Evolutionary conservation across 148 eudicot species (phyloP), one percentile per base, ranked within the genome.

Genomic region (Amaranthus cruentus): DNA sequence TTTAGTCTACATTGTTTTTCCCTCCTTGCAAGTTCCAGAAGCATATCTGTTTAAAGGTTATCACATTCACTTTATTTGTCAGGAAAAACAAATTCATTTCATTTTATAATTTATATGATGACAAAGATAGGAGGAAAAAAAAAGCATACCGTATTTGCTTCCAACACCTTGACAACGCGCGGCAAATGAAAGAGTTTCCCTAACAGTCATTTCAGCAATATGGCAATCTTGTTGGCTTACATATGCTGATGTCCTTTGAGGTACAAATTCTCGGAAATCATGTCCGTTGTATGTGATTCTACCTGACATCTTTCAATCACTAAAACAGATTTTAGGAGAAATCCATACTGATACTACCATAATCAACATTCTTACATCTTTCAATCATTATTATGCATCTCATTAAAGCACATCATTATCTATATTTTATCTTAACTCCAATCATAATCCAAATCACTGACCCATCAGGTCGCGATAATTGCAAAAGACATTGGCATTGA

Each of bases 151-250:
- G 71, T 95, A 90, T 83, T 95, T 95, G 82, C 75, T 87, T 72
- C 96, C 97, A 78, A 92, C 97, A 70, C 99, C 99, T 77, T 90
- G 99, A 83, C 97, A 95, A 62, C 90, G 88, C 64, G 92, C 89
- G 46, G 99, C 89, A 77, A 95, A 87, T 66, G 88, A 92, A 77
- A 95, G 96, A 78, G 93, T 95, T 80, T 95, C 99, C 66, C 96
- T 85, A 38, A 95, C 99, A 54, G 99, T 95, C 97, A 95, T 92
- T 83, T 95, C 99, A 57, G 99, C 94, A 53, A 85, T 85, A 77
- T 95, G 96, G 86, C 94, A 88, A 83, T 95, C 99, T 70, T 95
- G 91, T 82, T 95, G 99, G 82, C 86, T 92, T 68, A 95, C 97
- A 85, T 95, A 95, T 75, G 94, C 83, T 66, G 99, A 82, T 71